Conservation (phyloP, 176 grass and related monocot genomes). For the Aegilops bicornis region DNA sequence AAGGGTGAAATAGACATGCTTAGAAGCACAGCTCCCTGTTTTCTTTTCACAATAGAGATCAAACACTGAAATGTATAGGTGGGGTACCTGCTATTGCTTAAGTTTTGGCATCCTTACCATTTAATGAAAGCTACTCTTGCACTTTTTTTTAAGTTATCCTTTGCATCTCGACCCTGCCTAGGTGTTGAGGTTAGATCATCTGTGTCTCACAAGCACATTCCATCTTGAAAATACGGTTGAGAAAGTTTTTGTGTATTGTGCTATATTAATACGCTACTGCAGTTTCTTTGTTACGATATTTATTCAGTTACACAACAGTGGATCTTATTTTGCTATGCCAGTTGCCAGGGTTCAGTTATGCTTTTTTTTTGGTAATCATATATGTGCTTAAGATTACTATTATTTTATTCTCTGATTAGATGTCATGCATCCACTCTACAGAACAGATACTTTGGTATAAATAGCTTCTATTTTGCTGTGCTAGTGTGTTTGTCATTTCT, state of each 20-base stretch:
- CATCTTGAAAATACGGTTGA: not conserved
- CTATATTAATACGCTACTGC: not conserved
- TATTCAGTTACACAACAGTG: not conserved
- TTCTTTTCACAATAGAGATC: conserved; percentile 2
- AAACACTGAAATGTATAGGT: not conserved
- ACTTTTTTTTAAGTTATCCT: not conserved
- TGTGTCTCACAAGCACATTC: not conserved
- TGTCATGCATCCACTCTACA: not conserved
- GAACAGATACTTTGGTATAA: not conserved
- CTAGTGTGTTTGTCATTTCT: not conserved
- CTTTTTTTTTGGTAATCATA: conserved; percentile 3
- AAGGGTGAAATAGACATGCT: not conserved
- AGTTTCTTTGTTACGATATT: not conserved
- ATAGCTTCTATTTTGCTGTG: not conserved
- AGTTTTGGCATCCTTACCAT: conserved; percentile 17
- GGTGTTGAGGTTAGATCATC: not conserved
- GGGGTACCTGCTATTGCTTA: conserved; percentile 13
- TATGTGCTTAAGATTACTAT: not conserved
- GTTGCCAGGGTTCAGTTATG: not conserved
- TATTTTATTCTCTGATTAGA: not conserved
- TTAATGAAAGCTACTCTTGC: conserved; percentile 7
- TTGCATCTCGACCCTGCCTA: not conserved
- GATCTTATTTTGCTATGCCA: not conserved
- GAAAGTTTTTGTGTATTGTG: not conserved
- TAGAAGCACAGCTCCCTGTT: conserved; percentile 1